Base-by-base conservation (phyloP, 371 early-diverging fungal species). In the Rhizopus stolonifer region DNA sequence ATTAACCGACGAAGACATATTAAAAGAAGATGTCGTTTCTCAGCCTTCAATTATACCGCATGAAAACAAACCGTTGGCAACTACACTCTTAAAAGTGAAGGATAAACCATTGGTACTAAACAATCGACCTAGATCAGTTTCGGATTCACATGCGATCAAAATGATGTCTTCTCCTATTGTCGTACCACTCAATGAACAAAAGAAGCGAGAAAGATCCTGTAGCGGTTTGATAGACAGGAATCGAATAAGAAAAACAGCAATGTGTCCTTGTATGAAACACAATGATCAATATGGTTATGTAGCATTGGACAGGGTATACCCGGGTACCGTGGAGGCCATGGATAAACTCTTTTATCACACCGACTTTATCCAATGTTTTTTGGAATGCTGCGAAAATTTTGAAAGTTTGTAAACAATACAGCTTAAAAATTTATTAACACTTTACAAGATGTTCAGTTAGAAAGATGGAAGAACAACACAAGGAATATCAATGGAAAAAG, bases 181-280 rank as follows among this genome's bases (percentile, higher is more conserved):
- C 11, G 46, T 15, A 11, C 19, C 39, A 22, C 15, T 23, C 40
- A 19, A 53, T 36, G 40, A 23, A 25, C 22, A 43, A 44, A 44
- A 17, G 15, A 11, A 54, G 19, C 32, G n/a, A 14, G 36, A n/a
- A 0, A n/a, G 2, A 36, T 15, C n/a, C 22, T 13, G n/a, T 4
- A 29, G 9, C 34, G 25, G 4, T 19, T 26, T 40, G 40, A 17
- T 17, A 23, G 40, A 11, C 33, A 18, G 13, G 5, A 3, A 13
- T 42, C 1, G 18, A 17, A 25, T 25, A 13, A 11, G 17, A 8
- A 58, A 55, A 13, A 47, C 56, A 22, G 46, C 49, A 31, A 55
- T 51, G 0, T 81, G 82, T 42, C 69, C 63, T 15, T 81, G 82
- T 46, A 64, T 62, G 24, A 68, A 68, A 21, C 65, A 69, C 9